Evolutionary conservation across 1,139 yeast genomes (phyloP), one percentile per base, ranked within the genome.

Genomic region (Maudiozyma humilis): DNA sequence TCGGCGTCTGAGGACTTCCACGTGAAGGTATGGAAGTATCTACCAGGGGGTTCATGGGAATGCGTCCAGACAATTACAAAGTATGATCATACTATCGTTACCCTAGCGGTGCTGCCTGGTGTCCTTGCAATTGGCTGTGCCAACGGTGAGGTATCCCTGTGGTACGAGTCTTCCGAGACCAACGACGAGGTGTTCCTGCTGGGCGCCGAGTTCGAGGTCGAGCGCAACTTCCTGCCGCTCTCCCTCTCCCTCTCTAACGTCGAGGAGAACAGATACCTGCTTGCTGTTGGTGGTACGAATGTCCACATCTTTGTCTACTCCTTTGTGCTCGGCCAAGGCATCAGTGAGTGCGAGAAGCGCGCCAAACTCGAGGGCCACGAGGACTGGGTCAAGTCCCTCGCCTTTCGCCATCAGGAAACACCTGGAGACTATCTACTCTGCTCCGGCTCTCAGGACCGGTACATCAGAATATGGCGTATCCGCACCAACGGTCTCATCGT

Each of bases 391-490:
- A 82, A 84, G 61, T 73, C 86, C 13, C 65, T 89, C 34, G 72
- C 78, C 1, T 78, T 85, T 59, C 80, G 78, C 39, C 47, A 52
- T 40, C 65, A 70, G 44, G 73, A 72, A 39, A 59, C 61, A 1
- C 64, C 69, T 1, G 73, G 72, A 17, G 76, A 74, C 44, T 78
- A 72, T 51, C 61, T 85, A 4, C 68, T 89, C 37, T 96, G 96
- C 13, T 76, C 83, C 52, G 96, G 95, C 1, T 81, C 95, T 2
- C 95, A 88, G 58, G 97, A 89, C 62, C 70, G 95, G 55, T 87
- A 87, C 59, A 85, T 89, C 43, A 72, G 96, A 54, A 66, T 89
- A 39, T 89, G 97, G 97, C 75, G 85, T 54, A 64, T 86, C 45
- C 68, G 72, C 46, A 60, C 78, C 32, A 73, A 83, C 52, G 82